Evolutionary conservation across 176 grass and related monocot genomes (phyloP), one percentile per base, ranked within the genome.

Genomic region (Rhynchospora pubera): DNA sequence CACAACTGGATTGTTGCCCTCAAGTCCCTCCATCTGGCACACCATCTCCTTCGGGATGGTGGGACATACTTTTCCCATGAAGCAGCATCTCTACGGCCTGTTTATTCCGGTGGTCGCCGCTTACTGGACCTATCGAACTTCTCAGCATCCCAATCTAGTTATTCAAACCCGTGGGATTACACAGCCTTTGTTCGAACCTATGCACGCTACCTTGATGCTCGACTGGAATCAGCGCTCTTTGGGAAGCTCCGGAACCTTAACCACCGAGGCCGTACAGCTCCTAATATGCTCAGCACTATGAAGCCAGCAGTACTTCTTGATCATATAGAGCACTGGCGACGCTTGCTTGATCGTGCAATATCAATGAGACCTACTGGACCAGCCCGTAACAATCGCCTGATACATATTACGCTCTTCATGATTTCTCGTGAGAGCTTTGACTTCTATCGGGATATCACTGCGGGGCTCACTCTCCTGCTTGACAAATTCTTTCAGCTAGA

Each of bases 401-500:
- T 89, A 43, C 87, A 85, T 14, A 77, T 70, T 15, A 45, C 87
- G 3, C 87, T 89, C 47, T 85, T 82, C 83, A 50, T 44, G 47
- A 79, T 85, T 73, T 73, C 84, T 58, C 62, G 69, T 50, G 87
- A 89, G 83, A 89, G 77, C 71, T 83, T 85, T 84, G 51, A 62
- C 67, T 62, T 89, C 57, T 89, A 89, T 48, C 79, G 43, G 19
- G 87, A 85, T 61, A 21, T 89, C 69, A 85, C 87, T 53, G 21
- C 39, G 4, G 83, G 78, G 16, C 87, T 85, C 57, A 69, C 68
- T 9, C 48, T 89, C 9, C 34, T 89, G 67, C 87, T 89, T 57
- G 83, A 85, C 83, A 82, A 83, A 12, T 89, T 89, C 79, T 89
- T 89, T 70, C 83, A 68, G 11, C 61, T 89, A 42, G 78, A 77